Conservation (phyloP, 176 grass and related monocot genomes). For the Saccharum spontaneum region DNA sequence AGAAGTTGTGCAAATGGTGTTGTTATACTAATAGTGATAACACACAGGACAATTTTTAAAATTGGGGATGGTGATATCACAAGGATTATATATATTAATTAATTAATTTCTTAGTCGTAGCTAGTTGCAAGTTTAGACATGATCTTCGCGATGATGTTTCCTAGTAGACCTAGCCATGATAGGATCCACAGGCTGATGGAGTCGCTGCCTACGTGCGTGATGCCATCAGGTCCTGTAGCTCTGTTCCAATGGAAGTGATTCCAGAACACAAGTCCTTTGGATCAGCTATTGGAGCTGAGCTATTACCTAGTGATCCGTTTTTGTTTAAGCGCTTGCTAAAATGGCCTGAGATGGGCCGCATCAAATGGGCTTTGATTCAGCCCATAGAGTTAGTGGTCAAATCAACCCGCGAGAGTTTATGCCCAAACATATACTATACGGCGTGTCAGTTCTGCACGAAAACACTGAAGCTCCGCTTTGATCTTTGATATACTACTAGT, state of each 20-base stretch:
- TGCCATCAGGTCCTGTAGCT: too few species aligned
- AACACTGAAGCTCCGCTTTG: too few species aligned
- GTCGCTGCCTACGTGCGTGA: background rate
- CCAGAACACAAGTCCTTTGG: too few species aligned
- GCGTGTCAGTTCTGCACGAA: too few species aligned
- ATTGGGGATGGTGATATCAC: too few species aligned
- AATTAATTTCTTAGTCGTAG: background rate
- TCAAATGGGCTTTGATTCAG: background rate
- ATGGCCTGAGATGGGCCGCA: background rate
- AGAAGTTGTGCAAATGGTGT: background rate
- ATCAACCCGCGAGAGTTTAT: background rate
- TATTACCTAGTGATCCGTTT: background rate
- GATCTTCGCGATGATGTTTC: conserved; percentile 17
- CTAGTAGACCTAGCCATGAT: background rate
- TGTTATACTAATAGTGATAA: background rate
- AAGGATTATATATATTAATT: background rate
- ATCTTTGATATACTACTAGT: too few species aligned
- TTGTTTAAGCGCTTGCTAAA: background rate
- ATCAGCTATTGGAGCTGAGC: too few species aligned
- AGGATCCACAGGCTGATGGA: background rate
- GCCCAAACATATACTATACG: background rate
- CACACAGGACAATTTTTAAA: background rate
- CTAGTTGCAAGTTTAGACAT: conserved; percentile 1
- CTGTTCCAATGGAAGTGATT: too few species aligned
- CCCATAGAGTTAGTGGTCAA: background rate